Evolutionary conservation across 2,329 filamentous ascomycete genomes (phyloP), one percentile per base, ranked within the genome.

Genomic region (Aspergillus vadensis): DNA sequence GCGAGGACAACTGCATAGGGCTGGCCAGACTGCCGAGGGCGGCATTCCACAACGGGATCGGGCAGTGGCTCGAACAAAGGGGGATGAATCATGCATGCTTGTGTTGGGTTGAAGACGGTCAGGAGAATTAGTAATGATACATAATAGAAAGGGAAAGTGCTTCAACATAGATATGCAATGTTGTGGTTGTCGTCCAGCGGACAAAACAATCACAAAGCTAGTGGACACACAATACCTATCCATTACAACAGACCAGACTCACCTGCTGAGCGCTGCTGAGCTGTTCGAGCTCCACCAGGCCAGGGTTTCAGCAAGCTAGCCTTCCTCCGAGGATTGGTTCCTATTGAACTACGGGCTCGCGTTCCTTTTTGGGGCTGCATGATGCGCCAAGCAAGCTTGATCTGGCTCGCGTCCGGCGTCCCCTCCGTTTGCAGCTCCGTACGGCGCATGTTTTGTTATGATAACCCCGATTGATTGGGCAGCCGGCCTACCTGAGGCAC

Each of bases 361-460:
- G 55, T 23, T 36, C 41, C 38, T 49, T 38, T 19, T 19, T 49
- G 41, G 27, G 43, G 30, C 44, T 51, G 55, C 55, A 52, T 49
- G 30, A 57, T 51, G 55, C 55, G 55, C 55, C 55, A 57, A 57
- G 55, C 47, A 52, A 57, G 55, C 55, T 55, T 55, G 53, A 47
- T 55, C 53, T 55, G 52, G 52, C 52, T 55, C 17, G 39, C 43
- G 39, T 44, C 53, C 52, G 52, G 52, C 38, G 52, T 50, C 23
- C n/a, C 47, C 47, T 30, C 47, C 47, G 47, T 50, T 50, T 50
- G 47, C 47, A 50, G 25, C 23, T 30, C 47, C 23, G 47, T 17
- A 50, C 47, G 47, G 47, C 32, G n/a, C 27, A 50, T 30, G n/a
- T 27, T 50, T 30, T 12, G 47, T 15, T 30, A 27, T 17, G 4